Percentiles rank a stretch among this genome's conserved stretches.
Conservation (phyloP, 2,329 filamentous ascomycete genomes). For the Lanzia echinophila region DNA sequence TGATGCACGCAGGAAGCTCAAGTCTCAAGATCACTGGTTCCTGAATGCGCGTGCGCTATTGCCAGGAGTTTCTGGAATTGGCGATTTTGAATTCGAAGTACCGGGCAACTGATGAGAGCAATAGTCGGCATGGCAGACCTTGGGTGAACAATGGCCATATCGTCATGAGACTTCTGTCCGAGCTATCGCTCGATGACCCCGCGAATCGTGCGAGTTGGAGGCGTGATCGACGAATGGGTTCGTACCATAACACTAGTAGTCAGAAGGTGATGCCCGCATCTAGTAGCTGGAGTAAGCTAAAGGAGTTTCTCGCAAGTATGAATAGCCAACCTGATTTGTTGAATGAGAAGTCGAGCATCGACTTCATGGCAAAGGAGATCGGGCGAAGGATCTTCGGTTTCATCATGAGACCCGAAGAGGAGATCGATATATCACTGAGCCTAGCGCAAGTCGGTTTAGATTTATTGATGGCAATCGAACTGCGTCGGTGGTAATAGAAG, state of each 20-base stretch:
- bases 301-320: neutral
- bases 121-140: neutral
- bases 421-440: neutral
- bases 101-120: neutral
- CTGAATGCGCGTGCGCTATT: neutral
- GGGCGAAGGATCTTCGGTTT: neutral
- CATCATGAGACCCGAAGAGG: neutral
- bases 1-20: neutral
- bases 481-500: neutral
- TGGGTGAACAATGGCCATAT: neutral
- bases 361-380: neutral
- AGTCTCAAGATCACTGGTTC: neutral
- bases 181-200: neutral
- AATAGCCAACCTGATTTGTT: neutral
- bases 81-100: neutral
- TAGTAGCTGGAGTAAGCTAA: neutral
- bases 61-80: neutral
- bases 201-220: neutral
- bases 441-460: neutral
- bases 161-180: neutral
- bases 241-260: neutral
- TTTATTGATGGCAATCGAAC: neutral
- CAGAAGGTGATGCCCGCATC: neutral
- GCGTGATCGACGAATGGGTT: neutral
- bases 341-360: neutral